A percentile compares a stretch with the other conserved stretches of the same genome.
Evolutionary conservation across 2,329 filamentous ascomycete genomes (phyloP).

Genomic region (Alternaria solani): DNA sequence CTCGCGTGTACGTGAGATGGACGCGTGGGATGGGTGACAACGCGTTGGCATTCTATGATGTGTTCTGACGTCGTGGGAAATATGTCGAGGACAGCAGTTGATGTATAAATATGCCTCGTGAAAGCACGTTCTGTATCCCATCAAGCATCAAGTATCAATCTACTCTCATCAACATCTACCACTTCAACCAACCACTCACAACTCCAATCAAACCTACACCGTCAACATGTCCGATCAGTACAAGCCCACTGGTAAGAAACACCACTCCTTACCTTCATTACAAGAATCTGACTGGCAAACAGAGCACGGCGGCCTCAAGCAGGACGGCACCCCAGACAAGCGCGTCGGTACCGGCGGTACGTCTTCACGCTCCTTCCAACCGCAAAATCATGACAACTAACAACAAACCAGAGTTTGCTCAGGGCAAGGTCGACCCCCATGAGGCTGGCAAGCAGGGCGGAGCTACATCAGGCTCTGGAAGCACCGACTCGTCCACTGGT

Average conservation of each 20-base stretch:
- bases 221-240: slow-evolving; percentile 19
- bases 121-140: neutral
- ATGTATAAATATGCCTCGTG: neutral
- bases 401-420: slow-evolving; percentile 17
- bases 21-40: neutral
- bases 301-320: slow-evolving; percentile 24
- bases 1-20: neutral
- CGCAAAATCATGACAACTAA: neutral
- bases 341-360: slow-evolving; percentile 22
- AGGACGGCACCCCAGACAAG: slow-evolving; percentile 26
- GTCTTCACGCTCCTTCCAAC: neutral
- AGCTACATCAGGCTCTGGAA: slow-evolving; percentile 14
- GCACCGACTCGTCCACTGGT: neutral
- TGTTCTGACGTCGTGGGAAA: neutral
- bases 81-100: neutral
- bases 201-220: neutral
- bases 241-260: slow-evolving; percentile 18
- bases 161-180: neutral
- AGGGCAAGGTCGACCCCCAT: slow-evolving; percentile 25
- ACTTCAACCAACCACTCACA: neutral
- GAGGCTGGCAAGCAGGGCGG: slow-evolving; percentile 26
- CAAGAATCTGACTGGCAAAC: neutral
- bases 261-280: neutral
- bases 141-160: neutral
- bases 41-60: neutral